Base-by-base conservation (phyloP, 2,329 filamentous ascomycete genomes). In the Beauveria sp. region DNA sequence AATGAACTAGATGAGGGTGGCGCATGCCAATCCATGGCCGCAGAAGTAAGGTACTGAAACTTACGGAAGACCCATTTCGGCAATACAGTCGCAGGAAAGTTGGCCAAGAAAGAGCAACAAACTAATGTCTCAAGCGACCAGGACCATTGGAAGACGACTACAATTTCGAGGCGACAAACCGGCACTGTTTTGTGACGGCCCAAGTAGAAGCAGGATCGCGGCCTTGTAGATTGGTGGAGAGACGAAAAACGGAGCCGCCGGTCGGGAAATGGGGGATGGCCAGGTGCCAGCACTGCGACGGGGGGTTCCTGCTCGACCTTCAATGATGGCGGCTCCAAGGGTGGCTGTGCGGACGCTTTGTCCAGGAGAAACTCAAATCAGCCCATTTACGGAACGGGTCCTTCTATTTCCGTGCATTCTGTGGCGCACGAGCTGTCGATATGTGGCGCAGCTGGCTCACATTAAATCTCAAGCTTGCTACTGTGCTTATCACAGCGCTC, bases 1-100 rank as follows among this genome's bases (percentile, higher is more conserved):
- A 46, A 61, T 12, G 53, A 14, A 64, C 63, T 61, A 5, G 38
- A 7, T 10, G 12, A 22, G 18, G 18, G 12, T 8, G 12, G 51
- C 34, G 51, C 58, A 34, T 30, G 45, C n/a, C 30, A 43, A 53
- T 20, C 16, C 5, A 16, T 18, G 34, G 22, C 46, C 18, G 34
- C 24, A n/a, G 42, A 42, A 22, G 52, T n/a, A 60, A n/a, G 60
- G 46, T 26, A 38, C 30, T 42, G 42, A 42, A n/a, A 77, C 78
- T 78, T 76, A 80, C 78, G 77, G 78, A 56, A 79, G 77, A 68
- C 78, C 78, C 78, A 80, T 80, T 56, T 50, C 68, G 67, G 62
- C 38, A 30, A 61, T 14, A 22, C n/a, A 8, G 45, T 56, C 40
- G 38, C 38, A 26, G 30, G 14, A 24, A 26, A 16, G 18, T 61